These are phyloP conservation scores for Conticribra guillardii DNA, from an alignment of 108 stramenopile genomes.

Conservation along the genomic window DNA sequence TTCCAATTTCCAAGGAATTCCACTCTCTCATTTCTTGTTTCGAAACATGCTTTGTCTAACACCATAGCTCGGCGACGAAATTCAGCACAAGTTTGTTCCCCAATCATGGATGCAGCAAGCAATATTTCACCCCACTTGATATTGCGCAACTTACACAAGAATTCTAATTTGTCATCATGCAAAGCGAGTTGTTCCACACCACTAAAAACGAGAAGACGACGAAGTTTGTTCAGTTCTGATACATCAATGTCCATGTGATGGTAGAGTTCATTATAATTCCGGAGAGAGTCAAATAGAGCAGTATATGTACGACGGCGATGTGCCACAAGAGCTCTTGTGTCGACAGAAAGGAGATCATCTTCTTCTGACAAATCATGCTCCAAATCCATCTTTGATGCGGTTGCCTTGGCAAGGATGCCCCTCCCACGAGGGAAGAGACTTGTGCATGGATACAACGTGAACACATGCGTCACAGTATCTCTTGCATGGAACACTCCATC, in stretches of 20 bases:
- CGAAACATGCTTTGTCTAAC: slow-evolving; percentile 24
- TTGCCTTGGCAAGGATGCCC: not conserved
- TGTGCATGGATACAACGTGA: slow-evolving; percentile 40
- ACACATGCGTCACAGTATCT: slow-evolving; percentile 37
- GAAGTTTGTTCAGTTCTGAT: not conserved
- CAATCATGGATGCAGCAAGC: not conserved
- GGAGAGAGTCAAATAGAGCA: not conserved
- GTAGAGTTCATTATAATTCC: not conserved
- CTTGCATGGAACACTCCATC: slow-evolving; percentile 32
- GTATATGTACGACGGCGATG: not conserved
- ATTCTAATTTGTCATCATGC: slow-evolving; percentile 3
- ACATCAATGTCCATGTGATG: not conserved
- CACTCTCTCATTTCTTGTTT: slow-evolving; percentile 12
- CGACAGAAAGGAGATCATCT: not conserved
- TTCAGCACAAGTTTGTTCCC: slow-evolving; percentile 27
- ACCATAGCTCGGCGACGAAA: slow-evolving; percentile 29
- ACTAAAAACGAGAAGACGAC: not conserved
- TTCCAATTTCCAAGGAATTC: slow-evolving; percentile 29
- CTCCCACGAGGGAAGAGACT: not conserved
- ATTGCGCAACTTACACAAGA: slow-evolving; percentile 16
- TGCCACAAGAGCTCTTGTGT: slow-evolving; percentile 12
- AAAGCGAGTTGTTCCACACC: not conserved
- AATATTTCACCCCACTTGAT: slow-evolving; percentile 19
- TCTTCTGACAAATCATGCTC: no score
- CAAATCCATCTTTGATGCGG: not conserved